phyloP scores from a whole-genome alignment of 495 filamentous ascomycete genomes.

The Lichina pygmaea region DNA sequence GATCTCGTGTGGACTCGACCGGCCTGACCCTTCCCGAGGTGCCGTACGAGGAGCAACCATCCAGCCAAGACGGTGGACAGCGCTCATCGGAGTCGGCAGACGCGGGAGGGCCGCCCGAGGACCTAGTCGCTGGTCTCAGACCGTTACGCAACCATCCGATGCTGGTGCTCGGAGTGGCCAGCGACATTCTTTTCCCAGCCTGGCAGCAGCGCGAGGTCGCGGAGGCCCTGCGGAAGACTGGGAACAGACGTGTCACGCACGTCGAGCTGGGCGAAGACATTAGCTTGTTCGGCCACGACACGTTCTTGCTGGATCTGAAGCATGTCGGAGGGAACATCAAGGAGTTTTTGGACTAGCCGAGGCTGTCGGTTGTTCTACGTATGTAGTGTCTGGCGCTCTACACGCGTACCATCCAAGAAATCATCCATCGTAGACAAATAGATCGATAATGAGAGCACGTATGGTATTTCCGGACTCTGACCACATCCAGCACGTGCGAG shows the following conservation, averaged over 20 bases:
- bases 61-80: slow-evolving; percentile 1
- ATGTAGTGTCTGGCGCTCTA: too few relatives aligned
- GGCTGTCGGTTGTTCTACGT: neutral
- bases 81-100: neutral
- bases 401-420: too few relatives aligned
- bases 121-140: slow-evolving; percentile 51
- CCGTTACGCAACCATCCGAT: slow-evolving; percentile 47
- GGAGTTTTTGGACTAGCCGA: slow-evolving; percentile 40
- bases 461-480: too few relatives aligned
- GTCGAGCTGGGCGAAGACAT: slow-evolving; percentile 78
- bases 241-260: slow-evolving; percentile 60
- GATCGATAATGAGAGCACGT: too few relatives aligned
- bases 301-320: slow-evolving; percentile 78
- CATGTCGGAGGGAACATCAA: slow-evolving; percentile 65
- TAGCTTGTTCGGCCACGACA: slow-evolving; percentile 88
- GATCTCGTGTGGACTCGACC: slow-evolving; percentile 24
- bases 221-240: slow-evolving; percentile 44
- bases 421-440: too few relatives aligned
- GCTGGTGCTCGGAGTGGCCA: slow-evolving; percentile 80
- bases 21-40: slow-evolving; percentile 52
- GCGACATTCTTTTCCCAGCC: slow-evolving; percentile 89
- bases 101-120: slow-evolving; percentile 28
- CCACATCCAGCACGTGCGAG: too few relatives aligned
- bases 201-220: slow-evolving; percentile 97
- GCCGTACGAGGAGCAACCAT: slow-evolving; percentile 60